A percentile compares a stretch with the other conserved stretches of the same genome.
These are phyloP conservation scores for Yamadazyma scolyti DNA, from an alignment of 805 yeast species.

Conservation along the genomic window DNA sequence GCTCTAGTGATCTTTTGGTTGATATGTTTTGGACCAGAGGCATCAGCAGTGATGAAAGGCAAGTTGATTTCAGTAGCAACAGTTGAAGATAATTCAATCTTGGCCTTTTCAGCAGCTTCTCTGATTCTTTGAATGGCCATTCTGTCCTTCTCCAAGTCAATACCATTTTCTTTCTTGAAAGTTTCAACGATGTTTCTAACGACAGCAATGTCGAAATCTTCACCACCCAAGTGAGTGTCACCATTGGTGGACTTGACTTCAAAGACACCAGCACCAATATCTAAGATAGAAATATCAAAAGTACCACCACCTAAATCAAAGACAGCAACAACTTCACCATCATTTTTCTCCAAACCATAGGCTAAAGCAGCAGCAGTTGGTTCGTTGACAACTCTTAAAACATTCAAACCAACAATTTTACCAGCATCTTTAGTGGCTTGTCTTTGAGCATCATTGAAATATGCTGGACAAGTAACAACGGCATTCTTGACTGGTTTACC, in stretches of 20 bases:
- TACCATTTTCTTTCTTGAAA: slow-evolving; percentile 72
- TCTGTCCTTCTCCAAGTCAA: slow-evolving; percentile 61
- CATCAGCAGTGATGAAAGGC: slow-evolving; percentile 86
- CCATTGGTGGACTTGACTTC: slow-evolving; percentile 98
- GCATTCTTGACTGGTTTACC: slow-evolving; percentile 88
- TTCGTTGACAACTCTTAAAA: slow-evolving; percentile 84
- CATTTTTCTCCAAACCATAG: slow-evolving; percentile 84
- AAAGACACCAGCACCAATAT: slow-evolving; percentile 95
- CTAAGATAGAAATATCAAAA: slow-evolving; percentile 93
- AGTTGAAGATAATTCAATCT: slow-evolving; percentile 78
- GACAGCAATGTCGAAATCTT: slow-evolving; percentile 82
- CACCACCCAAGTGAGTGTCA: slow-evolving; percentile 93
- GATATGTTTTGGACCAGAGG: slow-evolving; percentile 76
- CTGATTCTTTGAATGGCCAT: slow-evolving; percentile 83
- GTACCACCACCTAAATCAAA: slow-evolving; percentile 99
- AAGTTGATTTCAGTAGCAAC: slow-evolving; percentile 70
- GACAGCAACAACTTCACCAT: slow-evolving; percentile 84
- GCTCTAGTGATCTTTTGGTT: slow-evolving; percentile 65
- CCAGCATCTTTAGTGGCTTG: slow-evolving; percentile 97
- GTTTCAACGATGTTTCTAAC: slow-evolving; percentile 79
- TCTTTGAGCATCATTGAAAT: slow-evolving; percentile 87
- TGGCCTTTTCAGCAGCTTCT: slow-evolving; percentile 87
- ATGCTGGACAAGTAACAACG: slow-evolving; percentile 87
- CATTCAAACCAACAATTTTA: slow-evolving; percentile 92
- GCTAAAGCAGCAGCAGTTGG: slow-evolving; percentile 95